phyloP scores from a whole-genome alignment of 164 flowering plant species.

The Berberis thunbergii region DNA sequence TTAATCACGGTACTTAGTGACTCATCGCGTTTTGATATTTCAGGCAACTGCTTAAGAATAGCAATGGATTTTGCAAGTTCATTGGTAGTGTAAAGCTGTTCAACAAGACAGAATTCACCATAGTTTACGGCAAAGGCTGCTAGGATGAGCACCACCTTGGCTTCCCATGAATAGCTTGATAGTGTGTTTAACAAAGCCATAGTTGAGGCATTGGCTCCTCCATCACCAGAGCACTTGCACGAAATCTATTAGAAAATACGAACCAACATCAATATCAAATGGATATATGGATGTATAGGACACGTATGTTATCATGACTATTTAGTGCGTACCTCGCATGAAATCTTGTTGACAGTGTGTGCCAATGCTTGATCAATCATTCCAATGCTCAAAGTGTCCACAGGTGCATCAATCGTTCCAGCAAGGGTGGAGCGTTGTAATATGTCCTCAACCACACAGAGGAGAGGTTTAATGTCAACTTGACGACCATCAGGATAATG shows the following conservation, averaged over 20 bases:
- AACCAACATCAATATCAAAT: background rate
- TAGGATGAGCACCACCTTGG: slow-evolving; percentile 37
- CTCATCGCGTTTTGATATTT: slow-evolving; percentile 32
- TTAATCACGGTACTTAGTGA: slow-evolving; percentile 23
- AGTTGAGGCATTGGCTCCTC: slow-evolving; percentile 48
- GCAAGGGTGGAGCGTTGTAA: slow-evolving; percentile 26
- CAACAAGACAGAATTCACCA: slow-evolving; percentile 50
- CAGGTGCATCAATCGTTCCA: background rate
- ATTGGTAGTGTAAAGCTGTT: slow-evolving; percentile 28
- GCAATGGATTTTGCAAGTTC: slow-evolving; percentile 39
- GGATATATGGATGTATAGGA: too few relatives aligned
- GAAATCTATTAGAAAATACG: slow-evolving; percentile 25
- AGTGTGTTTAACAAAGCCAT: slow-evolving; percentile 36
- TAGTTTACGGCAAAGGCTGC: slow-evolving; percentile 36
- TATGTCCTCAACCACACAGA: slow-evolving; percentile 49
- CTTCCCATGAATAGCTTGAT: slow-evolving; percentile 37
- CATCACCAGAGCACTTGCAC: slow-evolving; percentile 56
- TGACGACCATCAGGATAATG: slow-evolving; percentile 61
- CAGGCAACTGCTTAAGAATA: slow-evolving; percentile 42
- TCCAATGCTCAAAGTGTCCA: slow-evolving; percentile 23
- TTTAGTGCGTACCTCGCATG: slow-evolving; percentile 40
- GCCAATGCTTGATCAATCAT: slow-evolving; percentile 39
- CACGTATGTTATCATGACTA: background rate
- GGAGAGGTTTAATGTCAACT: slow-evolving; percentile 41
- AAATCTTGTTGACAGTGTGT: slow-evolving; percentile 30